Evolutionary conservation across 192 early-diverging fungal species (phyloP).

Genomic region (Gigaspora rosea): DNA sequence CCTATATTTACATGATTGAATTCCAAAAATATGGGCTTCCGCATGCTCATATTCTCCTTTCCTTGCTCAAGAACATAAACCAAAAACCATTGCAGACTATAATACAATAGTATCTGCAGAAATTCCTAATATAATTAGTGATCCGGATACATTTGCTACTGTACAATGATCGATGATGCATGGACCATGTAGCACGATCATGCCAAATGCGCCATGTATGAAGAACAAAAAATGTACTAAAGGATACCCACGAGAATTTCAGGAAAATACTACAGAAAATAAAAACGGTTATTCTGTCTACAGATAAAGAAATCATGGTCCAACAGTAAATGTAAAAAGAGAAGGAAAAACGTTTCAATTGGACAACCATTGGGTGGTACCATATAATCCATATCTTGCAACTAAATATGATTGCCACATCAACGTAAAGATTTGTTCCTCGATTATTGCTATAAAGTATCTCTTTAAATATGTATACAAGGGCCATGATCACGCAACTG

Average conservation of each 20-base stretch:
- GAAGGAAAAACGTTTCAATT: background rate
- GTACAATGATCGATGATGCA: conserved; percentile 35
- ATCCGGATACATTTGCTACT: conserved; percentile 30
- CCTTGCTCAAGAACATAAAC: conserved; percentile 23
- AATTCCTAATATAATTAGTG: conserved; percentile 27
- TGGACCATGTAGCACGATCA: conserved; percentile 32
- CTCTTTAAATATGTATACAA: conserved; percentile 43
- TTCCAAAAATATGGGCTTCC: conserved; percentile 41
- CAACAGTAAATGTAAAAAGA: background rate
- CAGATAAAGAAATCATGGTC: background rate
- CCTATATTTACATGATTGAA: conserved; percentile 36
- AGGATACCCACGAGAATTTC: conserved; percentile 24
- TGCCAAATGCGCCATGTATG: conserved; percentile 35
- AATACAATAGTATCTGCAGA: conserved; percentile 37
- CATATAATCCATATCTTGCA: conserved; percentile 36
- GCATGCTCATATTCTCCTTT: conserved; percentile 44
- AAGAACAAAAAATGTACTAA: conserved; percentile 34
- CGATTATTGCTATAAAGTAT: conserved; percentile 42
- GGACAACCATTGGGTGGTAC: conserved; percentile 40
- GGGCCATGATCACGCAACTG: background rate
- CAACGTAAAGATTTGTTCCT: conserved; percentile 41
- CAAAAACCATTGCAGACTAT: conserved; percentile 26
- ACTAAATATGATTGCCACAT: conserved; percentile 44
- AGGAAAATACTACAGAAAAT: conserved; percentile 15
- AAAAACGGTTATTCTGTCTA: conserved; percentile 38